Conservation (phyloP, 2,329 filamentous ascomycete species). For the Elsinoe perseae region DNA sequence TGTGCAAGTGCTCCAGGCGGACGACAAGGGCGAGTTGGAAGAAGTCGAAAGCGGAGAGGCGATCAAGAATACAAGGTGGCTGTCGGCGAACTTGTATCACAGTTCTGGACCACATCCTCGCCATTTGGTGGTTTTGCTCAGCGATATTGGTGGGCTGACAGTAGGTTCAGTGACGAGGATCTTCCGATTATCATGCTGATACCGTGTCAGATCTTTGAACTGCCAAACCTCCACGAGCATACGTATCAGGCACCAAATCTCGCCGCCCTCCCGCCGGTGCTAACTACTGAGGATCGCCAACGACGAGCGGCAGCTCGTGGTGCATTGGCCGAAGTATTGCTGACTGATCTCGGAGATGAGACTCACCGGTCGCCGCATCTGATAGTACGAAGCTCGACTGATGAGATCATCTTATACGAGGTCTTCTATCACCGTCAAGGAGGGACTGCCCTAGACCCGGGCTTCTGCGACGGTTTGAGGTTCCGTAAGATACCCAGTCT, state of each 20-base stretch:
- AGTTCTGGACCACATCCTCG: constrained; percentile 48
- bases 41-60: constrained; percentile 61
- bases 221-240: constrained; percentile 64
- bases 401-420: constrained; percentile 83
- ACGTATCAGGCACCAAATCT: constrained; percentile 70
- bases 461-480: constrained; percentile 53
- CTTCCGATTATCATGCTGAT: background rate
- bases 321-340: constrained; percentile 66
- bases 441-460: constrained; percentile 27
- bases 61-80: constrained; percentile 61
- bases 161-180: constrained; percentile 43
- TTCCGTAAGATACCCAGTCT: constrained; percentile 71
- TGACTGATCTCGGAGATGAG: constrained; percentile 76
- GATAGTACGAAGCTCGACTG: constrained; percentile 70
- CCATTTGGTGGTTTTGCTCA: constrained; percentile 69
- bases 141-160: constrained; percentile 62
- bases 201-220: constrained; percentile 57
- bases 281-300: constrained; percentile 63
- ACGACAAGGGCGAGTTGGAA: constrained; percentile 75
- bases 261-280: constrained; percentile 65
- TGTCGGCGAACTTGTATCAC: constrained; percentile 75
- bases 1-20: constrained; percentile 69
- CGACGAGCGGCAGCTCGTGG: constrained; percentile 67
- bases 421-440: constrained; percentile 53
- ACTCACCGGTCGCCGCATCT: constrained; percentile 67